phyloP scores from a whole-genome alignment of 768 basidiomycete genomes.

The Panellus pusillus region DNA sequence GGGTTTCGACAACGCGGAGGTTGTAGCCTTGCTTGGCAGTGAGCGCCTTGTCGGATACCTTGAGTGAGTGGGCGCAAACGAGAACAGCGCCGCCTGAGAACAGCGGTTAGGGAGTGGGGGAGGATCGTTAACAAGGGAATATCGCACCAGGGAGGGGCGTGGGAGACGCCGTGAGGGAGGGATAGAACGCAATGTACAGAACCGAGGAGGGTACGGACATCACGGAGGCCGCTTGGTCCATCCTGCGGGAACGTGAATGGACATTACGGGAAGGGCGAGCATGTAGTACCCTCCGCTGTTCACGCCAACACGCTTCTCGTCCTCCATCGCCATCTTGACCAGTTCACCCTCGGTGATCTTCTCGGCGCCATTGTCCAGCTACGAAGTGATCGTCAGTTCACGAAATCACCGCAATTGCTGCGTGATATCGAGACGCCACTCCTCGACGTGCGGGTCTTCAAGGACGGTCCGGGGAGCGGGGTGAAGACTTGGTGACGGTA shows the following conservation, averaged over 20 bases:
- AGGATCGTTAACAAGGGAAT: background rate
- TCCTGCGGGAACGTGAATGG: constrained; percentile 40
- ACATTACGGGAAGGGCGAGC: background rate
- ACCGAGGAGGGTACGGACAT: constrained; percentile 71
- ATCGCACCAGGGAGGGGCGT: constrained; percentile 51
- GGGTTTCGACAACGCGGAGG: constrained; percentile 88
- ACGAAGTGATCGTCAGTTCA: background rate
- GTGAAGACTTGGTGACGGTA: constrained; percentile 62
- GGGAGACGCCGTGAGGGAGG: constrained; percentile 62
- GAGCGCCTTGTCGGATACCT: constrained; percentile 77
- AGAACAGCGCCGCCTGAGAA: constrained; percentile 48
- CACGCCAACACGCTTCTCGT: constrained; percentile 82
- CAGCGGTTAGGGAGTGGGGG: background rate
- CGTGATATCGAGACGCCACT: constrained; percentile 80
- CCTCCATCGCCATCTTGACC: constrained; percentile 78
- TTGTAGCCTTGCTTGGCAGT: constrained; percentile 82
- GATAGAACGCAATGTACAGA: constrained; percentile 82
- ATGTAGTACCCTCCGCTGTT: constrained; percentile 71
- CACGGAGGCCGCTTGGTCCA: constrained; percentile 91
- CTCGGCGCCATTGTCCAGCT: constrained; percentile 26
- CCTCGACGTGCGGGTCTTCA: constrained; percentile 44
- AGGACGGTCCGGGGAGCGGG: constrained; percentile 42
- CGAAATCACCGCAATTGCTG: constrained; percentile 58
- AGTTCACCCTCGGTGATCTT: constrained; percentile 65
- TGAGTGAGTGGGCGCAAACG: constrained; percentile 79